These are phyloP conservation scores for Berberis thunbergii DNA, from an alignment of 164 flowering plant species.

Conservation along the genomic window DNA sequence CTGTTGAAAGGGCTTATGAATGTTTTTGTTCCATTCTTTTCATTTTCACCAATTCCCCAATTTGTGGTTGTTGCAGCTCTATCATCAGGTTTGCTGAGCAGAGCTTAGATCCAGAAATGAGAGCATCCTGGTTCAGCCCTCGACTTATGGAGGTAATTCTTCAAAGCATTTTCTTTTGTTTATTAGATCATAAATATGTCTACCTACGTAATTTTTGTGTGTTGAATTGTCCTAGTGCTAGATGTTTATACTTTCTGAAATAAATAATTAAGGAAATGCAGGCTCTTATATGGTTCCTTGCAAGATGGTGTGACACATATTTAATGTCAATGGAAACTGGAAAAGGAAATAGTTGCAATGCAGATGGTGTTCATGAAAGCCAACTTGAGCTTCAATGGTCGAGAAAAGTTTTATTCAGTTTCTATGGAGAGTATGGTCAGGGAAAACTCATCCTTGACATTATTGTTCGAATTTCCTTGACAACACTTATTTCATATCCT, in stretches of 20 bases:
- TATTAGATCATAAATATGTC: neutral
- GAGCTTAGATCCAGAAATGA: conserved; percentile 56
- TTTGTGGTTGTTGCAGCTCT: conserved; percentile 40
- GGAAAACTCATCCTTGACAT: conserved; percentile 68
- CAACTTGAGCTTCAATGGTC: conserved; percentile 25
- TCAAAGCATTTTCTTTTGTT: neutral
- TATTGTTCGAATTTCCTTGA: conserved; percentile 56
- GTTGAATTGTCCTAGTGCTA: no score
- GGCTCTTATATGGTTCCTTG: conserved; percentile 93
- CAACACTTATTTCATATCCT: conserved; percentile 64
- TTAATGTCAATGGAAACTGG: conserved; percentile 50
- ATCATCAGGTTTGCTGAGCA: conserved; percentile 76
- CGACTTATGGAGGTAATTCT: conserved; percentile 89
- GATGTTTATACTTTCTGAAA: no score
- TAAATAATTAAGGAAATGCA: conserved; percentile 13
- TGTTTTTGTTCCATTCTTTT: neutral
- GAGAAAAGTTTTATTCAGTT: conserved; percentile 34
- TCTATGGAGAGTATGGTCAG: conserved; percentile 63
- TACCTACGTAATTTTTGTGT: no score
- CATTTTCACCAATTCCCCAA: conserved; percentile 1
- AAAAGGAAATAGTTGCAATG: conserved; percentile 15
- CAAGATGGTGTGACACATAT: conserved; percentile 91
- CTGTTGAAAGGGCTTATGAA: no score
- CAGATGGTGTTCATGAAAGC: conserved; percentile 15
- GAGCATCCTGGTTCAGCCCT: conserved; percentile 76